Conservation (phyloP, 2,329 filamentous ascomycete species). For the Nothophaeocryptopus gaeumannii region DNA sequence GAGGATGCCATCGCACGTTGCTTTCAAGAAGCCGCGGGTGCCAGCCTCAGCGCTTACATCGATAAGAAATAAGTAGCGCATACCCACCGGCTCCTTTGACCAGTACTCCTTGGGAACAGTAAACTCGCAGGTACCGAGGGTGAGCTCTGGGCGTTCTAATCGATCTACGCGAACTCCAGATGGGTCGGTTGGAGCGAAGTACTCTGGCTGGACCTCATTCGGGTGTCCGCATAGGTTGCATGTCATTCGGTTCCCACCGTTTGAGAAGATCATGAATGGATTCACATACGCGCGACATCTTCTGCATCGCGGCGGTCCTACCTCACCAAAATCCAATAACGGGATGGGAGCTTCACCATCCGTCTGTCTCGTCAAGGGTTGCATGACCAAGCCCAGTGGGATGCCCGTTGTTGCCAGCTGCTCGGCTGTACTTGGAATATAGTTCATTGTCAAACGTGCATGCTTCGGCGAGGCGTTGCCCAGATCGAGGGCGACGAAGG, state of each 20-base stretch:
- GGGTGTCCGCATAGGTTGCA: conserved; percentile 98
- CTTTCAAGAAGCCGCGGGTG: conserved; percentile 85
- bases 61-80: conserved; percentile 86
- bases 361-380: conserved; percentile 80
- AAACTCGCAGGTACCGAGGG: conserved; percentile 90
- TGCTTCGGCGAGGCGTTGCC: conserved; percentile 96
- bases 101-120: conserved; percentile 98
- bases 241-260: conserved; percentile 91
- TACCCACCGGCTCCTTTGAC: conserved; percentile 85
- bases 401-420: conserved; percentile 76
- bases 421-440: conserved; percentile 80
- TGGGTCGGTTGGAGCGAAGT: conserved; percentile 87
- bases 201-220: conserved; percentile 88
- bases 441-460: conserved; percentile 86
- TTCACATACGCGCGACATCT: conserved; percentile 97
- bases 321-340: conserved; percentile 90
- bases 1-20: conserved; percentile 85
- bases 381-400: conserved; percentile 81
- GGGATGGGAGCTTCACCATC: conserved; percentile 84
- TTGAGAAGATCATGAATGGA: conserved; percentile 96
- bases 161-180: conserved; percentile 84
- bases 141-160: conserved; percentile 83
- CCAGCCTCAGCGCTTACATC: conserved; percentile 90
- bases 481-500: conserved; percentile 92
- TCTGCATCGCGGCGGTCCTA: conserved; percentile 83